Base-by-base conservation (phyloP, 306 rosid species). In the Betula pendula region DNA sequence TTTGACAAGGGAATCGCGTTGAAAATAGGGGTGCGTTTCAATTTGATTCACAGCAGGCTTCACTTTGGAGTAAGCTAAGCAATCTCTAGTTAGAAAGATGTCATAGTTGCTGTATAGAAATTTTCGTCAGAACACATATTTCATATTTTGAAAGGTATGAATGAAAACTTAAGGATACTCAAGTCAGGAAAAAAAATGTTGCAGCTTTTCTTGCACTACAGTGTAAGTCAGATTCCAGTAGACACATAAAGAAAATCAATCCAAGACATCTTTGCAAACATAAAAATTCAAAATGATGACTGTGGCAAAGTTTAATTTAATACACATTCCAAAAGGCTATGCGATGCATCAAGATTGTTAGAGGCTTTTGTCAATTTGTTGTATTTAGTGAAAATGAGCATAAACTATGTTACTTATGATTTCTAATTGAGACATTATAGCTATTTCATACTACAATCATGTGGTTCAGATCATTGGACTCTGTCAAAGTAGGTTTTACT, bases 21-120 rank as follows among this genome's bases (percentile, higher is more conserved):
- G 97, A 84, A 94, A 94, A 81, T 92, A 94, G 47, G 98, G 96
- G 75, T 94, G 98, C 42, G 93, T 87, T 86, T 92, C 98, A n/a
- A 92, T 82, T 89, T 94, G 98, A 73, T 90, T 94, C 68, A 92
- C 98, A 42, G 97, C 95, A 25, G 98, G 98, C 89, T 90, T 90
- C 81, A 90, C 87, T 91, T 94, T 94, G 80, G 98, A 81, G 73
- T 94, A 92, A 44, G 89, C 97, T 58, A 92, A 84, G 85, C 97
- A 94, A 63, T 92, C 98, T 85, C 98, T 84, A 49, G 98, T 90
- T 62, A 94, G 84, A 83, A 90, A 94, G 84, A 92, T 83, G 67
- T 94, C 96, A 65, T 87, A 92, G 86, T 94, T 92, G 90, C 98
- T 94, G 97, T 91, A 89, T 76, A 82, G 53, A 85, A 66, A 79